phyloP scores from a whole-genome alignment of 1,139 yeast species.

The Sugiyamaella japonica region DNA sequence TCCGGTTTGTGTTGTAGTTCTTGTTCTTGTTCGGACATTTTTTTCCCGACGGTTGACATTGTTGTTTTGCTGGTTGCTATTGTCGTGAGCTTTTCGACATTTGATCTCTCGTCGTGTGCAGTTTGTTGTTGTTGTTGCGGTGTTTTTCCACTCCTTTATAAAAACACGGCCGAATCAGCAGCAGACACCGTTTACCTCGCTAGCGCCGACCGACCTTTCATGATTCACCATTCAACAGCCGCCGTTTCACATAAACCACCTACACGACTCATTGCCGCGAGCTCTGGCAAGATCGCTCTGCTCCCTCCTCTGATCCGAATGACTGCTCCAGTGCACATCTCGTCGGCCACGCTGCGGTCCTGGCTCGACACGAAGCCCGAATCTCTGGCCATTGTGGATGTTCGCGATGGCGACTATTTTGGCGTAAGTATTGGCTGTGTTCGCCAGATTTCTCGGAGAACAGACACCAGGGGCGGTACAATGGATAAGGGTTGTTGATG shows the following conservation, averaged over 20 bases:
- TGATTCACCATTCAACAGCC: neutral
- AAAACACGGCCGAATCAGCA: slow-evolving; percentile 2
- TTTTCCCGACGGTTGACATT: neutral
- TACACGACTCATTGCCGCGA: neutral
- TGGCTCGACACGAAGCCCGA: slow-evolving; percentile 34
- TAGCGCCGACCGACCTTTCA: neutral
- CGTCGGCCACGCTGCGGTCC: slow-evolving; percentile 31
- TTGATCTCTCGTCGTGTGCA: neutral
- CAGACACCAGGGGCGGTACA: neutral
- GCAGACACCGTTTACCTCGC: no score
- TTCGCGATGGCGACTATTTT: slow-evolving; percentile 74
- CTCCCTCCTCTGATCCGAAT: neutral
- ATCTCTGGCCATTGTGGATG: slow-evolving; percentile 68
- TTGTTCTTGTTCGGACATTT: neutral
- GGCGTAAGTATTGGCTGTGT: slow-evolving; percentile 48
- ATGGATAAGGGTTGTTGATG: neutral
- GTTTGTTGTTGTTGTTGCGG: neutral
- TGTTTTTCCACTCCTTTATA: slow-evolving; percentile 18
- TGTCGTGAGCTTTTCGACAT: neutral
- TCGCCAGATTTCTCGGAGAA: neutral
- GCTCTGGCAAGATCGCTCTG: neutral
- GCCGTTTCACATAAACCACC: neutral
- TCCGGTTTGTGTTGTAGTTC: no score
- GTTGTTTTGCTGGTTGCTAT: neutral
- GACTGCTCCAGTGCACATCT: slow-evolving; percentile 19